phyloP scores from a whole-genome alignment of 208 protist species.

The Leishmania amazonensis region DNA sequence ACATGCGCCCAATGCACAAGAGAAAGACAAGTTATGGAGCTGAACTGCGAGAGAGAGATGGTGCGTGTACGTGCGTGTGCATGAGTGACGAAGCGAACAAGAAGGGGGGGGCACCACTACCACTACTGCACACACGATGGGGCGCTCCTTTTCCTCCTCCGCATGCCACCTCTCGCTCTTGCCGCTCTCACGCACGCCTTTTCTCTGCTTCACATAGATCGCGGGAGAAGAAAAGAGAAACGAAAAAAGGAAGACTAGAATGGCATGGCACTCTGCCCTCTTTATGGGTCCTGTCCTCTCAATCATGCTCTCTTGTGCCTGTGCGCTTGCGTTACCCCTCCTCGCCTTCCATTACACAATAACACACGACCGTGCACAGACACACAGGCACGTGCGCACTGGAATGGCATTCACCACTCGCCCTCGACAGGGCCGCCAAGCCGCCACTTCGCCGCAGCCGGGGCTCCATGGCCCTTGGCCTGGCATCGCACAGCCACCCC shows the following conservation, averaged over 20 bases:
- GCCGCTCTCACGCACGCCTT: not conserved
- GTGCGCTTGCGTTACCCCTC: not conserved
- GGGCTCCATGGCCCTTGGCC: not conserved
- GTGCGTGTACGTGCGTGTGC: not conserved
- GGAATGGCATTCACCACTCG: not conserved
- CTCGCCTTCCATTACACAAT: constrained; percentile 2
- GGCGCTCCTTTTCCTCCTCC: not conserved
- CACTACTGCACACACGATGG: not conserved
- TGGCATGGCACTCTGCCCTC: not conserved
- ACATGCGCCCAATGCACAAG: not conserved
- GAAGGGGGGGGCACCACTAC: not conserved
- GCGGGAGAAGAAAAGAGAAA: not conserved
- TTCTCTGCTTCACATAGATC: not conserved
- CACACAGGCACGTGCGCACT: not conserved
- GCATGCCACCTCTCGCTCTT: too few species aligned
- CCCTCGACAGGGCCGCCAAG: not conserved
- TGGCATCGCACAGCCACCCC: not conserved
- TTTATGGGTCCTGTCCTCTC: not conserved
- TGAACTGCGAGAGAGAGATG: not conserved
- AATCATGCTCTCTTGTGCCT: not conserved
- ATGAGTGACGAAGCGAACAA: not conserved
- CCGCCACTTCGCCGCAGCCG: not conserved
- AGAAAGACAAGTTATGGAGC: not conserved
- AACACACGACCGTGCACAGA: not conserved
- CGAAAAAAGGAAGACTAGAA: not conserved